Evolutionary conservation across 805 yeast species (phyloP).

Genomic region (Starmera dryadoides): DNA sequence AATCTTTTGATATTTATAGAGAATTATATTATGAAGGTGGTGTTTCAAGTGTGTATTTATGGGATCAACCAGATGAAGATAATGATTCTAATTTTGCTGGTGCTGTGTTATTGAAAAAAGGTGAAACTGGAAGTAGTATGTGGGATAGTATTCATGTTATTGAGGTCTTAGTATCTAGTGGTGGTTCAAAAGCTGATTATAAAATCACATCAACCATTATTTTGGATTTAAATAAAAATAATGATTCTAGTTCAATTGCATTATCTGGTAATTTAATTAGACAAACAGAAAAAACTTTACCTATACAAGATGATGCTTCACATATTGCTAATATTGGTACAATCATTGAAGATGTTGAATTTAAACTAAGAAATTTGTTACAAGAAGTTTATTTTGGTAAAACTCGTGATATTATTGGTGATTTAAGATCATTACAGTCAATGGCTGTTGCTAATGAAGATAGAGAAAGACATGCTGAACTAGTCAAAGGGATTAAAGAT

Average conservation of each 20-base stretch:
- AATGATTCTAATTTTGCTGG: slow-evolving; percentile 72
- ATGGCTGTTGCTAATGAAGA: slow-evolving; percentile 14
- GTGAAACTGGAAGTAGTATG: slow-evolving; percentile 18
- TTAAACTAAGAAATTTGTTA: slow-evolving; percentile 74
- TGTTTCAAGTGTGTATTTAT: slow-evolving; percentile 76
- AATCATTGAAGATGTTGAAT: slow-evolving; percentile 81
- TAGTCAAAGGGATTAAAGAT: slow-evolving; percentile 24
- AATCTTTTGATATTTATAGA: slow-evolving; percentile 85
- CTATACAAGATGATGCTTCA: slow-evolving; percentile 40
- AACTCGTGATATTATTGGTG: slow-evolving; percentile 80
- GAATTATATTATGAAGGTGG: slow-evolving; percentile 97
- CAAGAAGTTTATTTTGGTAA: slow-evolving; percentile 95
- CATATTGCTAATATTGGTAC: slow-evolving; percentile 85
- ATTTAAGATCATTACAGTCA: slow-evolving; percentile 38
- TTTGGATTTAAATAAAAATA: slow-evolving; percentile 43
- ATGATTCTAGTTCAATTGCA: slow-evolving; percentile 31
- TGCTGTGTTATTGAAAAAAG: slow-evolving; percentile 77
- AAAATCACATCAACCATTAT: slow-evolving; percentile 85
- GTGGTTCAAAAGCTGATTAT: slow-evolving; percentile 37
- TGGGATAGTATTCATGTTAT: slow-evolving; percentile 97
- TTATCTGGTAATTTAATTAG: slow-evolving; percentile 83
- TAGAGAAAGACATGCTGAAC: slow-evolving; percentile 24
- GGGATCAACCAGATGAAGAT: slow-evolving; percentile 66
- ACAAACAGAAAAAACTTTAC: slow-evolving; percentile 56
- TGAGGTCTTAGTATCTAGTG: slow-evolving; percentile 52